Evolutionary conservation across 1,284 basidiomycete species (phyloP).

Genomic region (Albatrellus sp.): DNA sequence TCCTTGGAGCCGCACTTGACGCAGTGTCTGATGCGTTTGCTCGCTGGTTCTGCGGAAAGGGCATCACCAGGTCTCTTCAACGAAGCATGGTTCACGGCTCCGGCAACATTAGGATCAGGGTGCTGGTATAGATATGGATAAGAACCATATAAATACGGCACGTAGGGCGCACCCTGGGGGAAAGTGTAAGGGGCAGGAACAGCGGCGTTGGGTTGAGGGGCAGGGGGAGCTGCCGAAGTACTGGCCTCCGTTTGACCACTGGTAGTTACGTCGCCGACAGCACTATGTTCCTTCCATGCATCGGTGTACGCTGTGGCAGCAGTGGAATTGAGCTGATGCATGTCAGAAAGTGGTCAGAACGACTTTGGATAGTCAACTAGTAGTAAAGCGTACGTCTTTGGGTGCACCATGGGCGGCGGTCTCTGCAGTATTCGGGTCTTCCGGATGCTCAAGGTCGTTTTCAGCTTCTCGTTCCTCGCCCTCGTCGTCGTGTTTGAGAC

Average conservation of each 20-base stretch:
- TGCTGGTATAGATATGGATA: slow-evolving; percentile 11
- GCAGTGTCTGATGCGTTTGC: slow-evolving; percentile 38
- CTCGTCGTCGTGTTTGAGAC: slow-evolving; percentile 20
- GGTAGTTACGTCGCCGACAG: not conserved
- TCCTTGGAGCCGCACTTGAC: slow-evolving; percentile 66
- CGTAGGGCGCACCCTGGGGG: slow-evolving; percentile 16
- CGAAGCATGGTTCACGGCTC: slow-evolving; percentile 6
- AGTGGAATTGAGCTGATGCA: not conserved
- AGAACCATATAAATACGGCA: slow-evolving; percentile 19
- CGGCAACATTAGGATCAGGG: slow-evolving; percentile 7
- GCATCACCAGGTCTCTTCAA: slow-evolving; percentile 13
- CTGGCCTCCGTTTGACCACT: slow-evolving; percentile 7
- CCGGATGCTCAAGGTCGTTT: slow-evolving; percentile 13
- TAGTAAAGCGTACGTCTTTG: slow-evolving; percentile 4
- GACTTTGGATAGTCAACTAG: not conserved
- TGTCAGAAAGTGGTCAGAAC: not conserved
- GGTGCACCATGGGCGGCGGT: slow-evolving; percentile 9
- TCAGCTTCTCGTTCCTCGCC: slow-evolving; percentile 19
- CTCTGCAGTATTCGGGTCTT: slow-evolving; percentile 16
- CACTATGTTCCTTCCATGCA: slow-evolving; percentile 7
- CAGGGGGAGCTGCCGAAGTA: slow-evolving; percentile 4
- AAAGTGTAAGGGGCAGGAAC: slow-evolving; percentile 11
- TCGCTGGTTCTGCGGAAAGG: slow-evolving; percentile 18
- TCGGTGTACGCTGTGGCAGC: slow-evolving; percentile 7
- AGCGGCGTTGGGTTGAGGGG: slow-evolving; percentile 4